These are phyloP conservation scores for Pythium myriotylum DNA, from an alignment of 352 stramenopile genomes.

Conservation along the genomic window DNA sequence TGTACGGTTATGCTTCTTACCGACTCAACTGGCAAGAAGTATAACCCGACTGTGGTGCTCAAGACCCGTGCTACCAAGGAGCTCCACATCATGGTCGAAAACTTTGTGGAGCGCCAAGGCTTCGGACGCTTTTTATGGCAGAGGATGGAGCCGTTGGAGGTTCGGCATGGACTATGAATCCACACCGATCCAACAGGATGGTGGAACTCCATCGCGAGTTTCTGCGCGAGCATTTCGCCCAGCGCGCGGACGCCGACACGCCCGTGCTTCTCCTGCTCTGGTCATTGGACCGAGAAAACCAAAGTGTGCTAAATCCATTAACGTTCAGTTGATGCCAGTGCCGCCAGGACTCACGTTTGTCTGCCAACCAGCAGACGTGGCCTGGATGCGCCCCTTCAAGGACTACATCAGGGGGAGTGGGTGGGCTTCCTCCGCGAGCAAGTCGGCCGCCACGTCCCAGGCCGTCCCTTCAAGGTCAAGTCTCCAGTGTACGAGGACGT, in stretches of 20 bases:
- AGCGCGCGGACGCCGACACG: constrained; percentile 8
- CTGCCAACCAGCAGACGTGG: constrained; percentile 3
- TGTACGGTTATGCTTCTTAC: constrained; percentile 32
- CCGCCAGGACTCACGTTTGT: constrained; percentile 25
- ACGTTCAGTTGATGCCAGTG: constrained; percentile 30
- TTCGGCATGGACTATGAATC: constrained; percentile 22
- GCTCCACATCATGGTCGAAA: constrained; percentile 1
- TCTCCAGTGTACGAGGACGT: background rate
- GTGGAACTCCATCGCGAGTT: constrained; percentile 33
- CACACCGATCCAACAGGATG: constrained; percentile 33
- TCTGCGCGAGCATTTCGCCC: constrained; percentile 25
- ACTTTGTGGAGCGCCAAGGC: constrained; percentile 22
- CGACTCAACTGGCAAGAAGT: constrained; percentile 26
- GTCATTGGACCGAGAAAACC: constrained; percentile 33
- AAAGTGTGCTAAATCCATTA: constrained; percentile 16
- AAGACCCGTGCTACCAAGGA: constrained; percentile 17
- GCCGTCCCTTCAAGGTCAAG: background rate
- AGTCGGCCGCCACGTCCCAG: background rate
- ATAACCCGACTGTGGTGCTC: constrained; percentile 25
- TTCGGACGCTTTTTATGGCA: constrained; percentile 32
- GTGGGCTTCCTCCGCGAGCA: too few species aligned
- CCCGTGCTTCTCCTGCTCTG: constrained; percentile 30
- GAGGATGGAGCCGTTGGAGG: constrained; percentile 11
- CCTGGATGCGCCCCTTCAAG: constrained; percentile 6
- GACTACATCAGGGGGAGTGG: constrained; percentile 2